Base-by-base conservation (phyloP, 202 grass and related monocot genomes). In the Eragrostis tef region DNA sequence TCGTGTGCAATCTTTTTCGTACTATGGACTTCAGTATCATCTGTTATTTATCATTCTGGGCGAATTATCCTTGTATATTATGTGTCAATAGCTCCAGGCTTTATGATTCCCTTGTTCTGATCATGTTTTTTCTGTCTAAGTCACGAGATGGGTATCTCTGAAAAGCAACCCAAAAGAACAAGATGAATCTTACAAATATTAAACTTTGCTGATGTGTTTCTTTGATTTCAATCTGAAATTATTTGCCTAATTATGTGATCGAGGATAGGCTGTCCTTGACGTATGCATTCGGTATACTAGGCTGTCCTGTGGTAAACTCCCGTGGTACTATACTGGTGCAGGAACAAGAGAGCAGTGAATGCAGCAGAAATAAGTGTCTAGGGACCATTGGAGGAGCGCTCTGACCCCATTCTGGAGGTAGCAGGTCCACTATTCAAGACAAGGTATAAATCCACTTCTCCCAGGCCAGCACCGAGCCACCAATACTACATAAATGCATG, bases 401-500 rank as follows among this genome's bases (percentile, higher is more conserved):
- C 63, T 75, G 84, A 75, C 75, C 84, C 75, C 75, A 87, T 65
- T 47, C 75, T 87, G 70, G 64, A 76, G 61, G 56, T 80, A 66
- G 84, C 70, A 84, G 84, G 70, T 76, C 84, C 88, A 84, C 80
- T 84, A 87, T 90, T 87, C 80, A 90, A 87, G 80, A 84, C 88
- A 84, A 90, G 84, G 88, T 82, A 74, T 90, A 84, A 90, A 84
- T 77, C 84, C 80, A 90, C 70, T 80, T 87, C 84, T 87, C 84
- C 5, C 80, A 87, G 63, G 56, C 71, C 79, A 87, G 84, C 79
- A 84, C 75, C n/a, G 75, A 90, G 74, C 88, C 84, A 86, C 80
- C 84, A 84, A 77, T 76, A 76, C 75, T 76, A 75, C 84, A 87
- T 90, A 87, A 90, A 90, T 90, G 75, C 70, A 29, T 73, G 46